Evolutionary conservation across 2,329 filamentous ascomycete genomes (phyloP).

Genomic region (Cladophialophora exuberans): DNA sequence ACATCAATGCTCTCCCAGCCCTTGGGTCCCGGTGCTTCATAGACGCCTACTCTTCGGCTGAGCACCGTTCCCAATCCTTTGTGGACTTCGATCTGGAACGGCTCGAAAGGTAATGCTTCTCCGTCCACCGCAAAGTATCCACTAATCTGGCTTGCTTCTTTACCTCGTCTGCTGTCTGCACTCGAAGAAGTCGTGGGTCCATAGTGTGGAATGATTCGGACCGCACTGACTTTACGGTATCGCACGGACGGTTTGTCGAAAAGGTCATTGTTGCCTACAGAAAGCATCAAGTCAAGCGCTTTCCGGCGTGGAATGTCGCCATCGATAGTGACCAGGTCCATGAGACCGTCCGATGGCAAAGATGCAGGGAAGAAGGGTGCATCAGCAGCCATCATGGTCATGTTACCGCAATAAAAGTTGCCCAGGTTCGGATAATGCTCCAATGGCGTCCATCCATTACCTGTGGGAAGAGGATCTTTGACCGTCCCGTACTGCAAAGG

Average conservation of each 20-base stretch:
- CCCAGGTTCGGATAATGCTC: slow-evolving; percentile 76
- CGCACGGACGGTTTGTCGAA: slow-evolving; percentile 78
- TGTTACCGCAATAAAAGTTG: slow-evolving; percentile 94
- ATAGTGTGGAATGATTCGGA: slow-evolving; percentile 74
- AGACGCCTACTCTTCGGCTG: slow-evolving; percentile 71
- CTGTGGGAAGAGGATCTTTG: slow-evolving; percentile 72
- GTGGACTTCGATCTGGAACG: slow-evolving; percentile 91
- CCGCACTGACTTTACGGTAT: slow-evolving; percentile 85
- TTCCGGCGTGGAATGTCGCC: slow-evolving; percentile 71
- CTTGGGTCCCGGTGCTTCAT: slow-evolving; percentile 57
- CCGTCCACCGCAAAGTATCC: slow-evolving; percentile 96
- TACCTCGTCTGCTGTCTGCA: slow-evolving; percentile 2
- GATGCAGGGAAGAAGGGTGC: slow-evolving; percentile 86
- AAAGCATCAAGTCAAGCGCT: slow-evolving; percentile 70
- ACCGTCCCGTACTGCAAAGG: slow-evolving; percentile 77
- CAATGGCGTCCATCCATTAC: slow-evolving; percentile 70
- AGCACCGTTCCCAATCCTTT: slow-evolving; percentile 80
- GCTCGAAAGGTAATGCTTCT: slow-evolving; percentile 81
- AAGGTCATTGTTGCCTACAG: slow-evolving; percentile 72
- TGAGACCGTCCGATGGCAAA: slow-evolving; percentile 78
- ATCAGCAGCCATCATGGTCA: slow-evolving; percentile 87
- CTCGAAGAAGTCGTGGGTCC: slow-evolving; percentile 28
- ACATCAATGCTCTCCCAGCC: slow-evolving; percentile 28
- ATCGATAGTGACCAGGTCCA: slow-evolving; percentile 81
- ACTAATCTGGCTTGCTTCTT: slow-evolving; percentile 56